Evolutionary conservation across 441 rosid species (phyloP).

Genomic region (Erysimum cheiri): DNA sequence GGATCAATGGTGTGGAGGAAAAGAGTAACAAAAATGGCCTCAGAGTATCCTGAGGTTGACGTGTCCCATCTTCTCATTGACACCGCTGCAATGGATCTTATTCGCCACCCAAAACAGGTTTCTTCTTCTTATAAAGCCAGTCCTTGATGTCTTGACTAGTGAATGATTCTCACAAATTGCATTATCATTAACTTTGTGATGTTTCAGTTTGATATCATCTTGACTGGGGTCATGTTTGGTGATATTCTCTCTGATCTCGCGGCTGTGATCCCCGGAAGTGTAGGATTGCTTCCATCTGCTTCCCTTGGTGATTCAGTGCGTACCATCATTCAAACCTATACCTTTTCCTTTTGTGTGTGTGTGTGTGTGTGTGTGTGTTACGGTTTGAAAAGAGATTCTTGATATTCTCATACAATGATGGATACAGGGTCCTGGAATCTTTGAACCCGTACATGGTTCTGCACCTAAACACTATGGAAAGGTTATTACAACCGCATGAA

Average conservation of each 20-base stretch:
- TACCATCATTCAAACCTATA: too few species aligned
- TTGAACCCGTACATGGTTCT: slow-evolving; percentile 93
- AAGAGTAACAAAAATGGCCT: slow-evolving; percentile 64
- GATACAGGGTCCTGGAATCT: slow-evolving; percentile 78
- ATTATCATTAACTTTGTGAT: neutral
- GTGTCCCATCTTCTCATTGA: slow-evolving; percentile 86
- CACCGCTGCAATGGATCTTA: slow-evolving; percentile 91
- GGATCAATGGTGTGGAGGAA: slow-evolving; percentile 93
- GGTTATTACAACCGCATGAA: too few species aligned
- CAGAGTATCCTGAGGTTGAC: slow-evolving; percentile 84
- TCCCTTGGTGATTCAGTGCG: slow-evolving; percentile 75
- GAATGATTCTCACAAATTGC: neutral
- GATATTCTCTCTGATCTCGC: slow-evolving; percentile 91
- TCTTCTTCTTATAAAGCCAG: neutral
- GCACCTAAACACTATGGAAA: slow-evolving; percentile 45
- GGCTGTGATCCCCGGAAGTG: slow-evolving; percentile 92
- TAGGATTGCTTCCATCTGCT: slow-evolving; percentile 96
- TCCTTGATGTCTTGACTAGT: neutral
- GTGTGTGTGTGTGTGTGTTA: too few species aligned
- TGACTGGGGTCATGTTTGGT: slow-evolving; percentile 93
- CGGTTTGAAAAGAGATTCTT: too few species aligned
- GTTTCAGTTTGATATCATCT: slow-evolving; percentile 82
- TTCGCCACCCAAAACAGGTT: slow-evolving; percentile 87
- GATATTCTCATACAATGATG: too few species aligned
- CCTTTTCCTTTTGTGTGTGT: too few species aligned